Base-by-base conservation (phyloP, 140 eudicot species). In the Anethum foeniculum region DNA sequence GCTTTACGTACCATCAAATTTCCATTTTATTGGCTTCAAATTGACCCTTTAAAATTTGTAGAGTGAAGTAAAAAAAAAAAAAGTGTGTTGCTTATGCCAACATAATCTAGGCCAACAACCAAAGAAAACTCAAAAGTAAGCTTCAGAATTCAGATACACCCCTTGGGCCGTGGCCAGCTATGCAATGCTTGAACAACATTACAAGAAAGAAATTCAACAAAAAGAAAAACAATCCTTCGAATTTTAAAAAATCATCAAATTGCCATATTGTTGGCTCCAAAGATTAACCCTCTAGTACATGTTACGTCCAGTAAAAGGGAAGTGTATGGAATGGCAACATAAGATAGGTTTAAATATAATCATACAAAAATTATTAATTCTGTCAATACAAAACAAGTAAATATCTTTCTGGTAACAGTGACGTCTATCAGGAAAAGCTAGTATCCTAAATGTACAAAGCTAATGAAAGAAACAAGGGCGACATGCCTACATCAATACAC, bases 361-460 rank as follows among this genome's bases (percentile, higher is more conserved):
- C 60, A 41, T 39, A 30, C 23, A 7, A 23, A 19, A 56, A 30
- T 10, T 65, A 27, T 14, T 25, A 65, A 28, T 65, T 12, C 73
- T 60, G 41, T 28, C 21, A 3, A 67, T 30, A 14, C 23, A 13
- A 32, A 13, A 68, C 36, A 19, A 44, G 47, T 3, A 77, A 4
- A 54, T 16, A 51, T 52, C 34, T 39, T 6, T 30, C 3, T n/a
- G 15, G 30, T 72, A 41, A 39, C 47, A 5, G 34, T 67, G 14
- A 32, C 48, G 21, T 52, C 28, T 32, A 77, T 73, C 56, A 27
- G 75, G 62, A 41, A 62, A 68, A 79, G 62, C 77, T 64, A 75
- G 43, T 74, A 5, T 51, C 74, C 84, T 84, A 77, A 60, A 77
- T 84, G 84, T 81, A 84, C 87, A 81, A 52, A 81, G 46, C 83